phyloP scores from a whole-genome alignment of 2,329 filamentous ascomycete species.

The Mycosphaerella arachidis region DNA sequence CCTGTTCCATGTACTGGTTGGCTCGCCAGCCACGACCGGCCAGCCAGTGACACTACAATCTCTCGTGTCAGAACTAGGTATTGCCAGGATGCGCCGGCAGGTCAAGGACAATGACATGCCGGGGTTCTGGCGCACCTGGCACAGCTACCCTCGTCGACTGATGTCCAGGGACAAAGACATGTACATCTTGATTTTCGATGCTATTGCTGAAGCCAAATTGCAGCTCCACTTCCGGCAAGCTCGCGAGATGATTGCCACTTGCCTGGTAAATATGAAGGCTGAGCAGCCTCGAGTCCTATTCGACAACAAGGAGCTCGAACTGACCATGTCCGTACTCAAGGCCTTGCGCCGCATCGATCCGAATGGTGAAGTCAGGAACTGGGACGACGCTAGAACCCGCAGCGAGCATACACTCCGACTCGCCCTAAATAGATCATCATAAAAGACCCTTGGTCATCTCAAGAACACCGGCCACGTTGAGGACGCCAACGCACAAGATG shows the following conservation, averaged over 20 bases:
- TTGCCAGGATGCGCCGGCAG: neutral
- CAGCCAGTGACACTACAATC: neutral
- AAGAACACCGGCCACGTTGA: neutral
- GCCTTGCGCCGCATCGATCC: slow-evolving; percentile 5
- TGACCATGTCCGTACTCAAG: slow-evolving; percentile 7
- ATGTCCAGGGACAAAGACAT: neutral
- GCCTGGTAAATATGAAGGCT: slow-evolving; percentile 2
- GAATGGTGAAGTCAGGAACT: neutral
- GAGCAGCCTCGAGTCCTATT: neutral
- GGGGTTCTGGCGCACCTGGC: slow-evolving; percentile 5
- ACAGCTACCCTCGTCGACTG: slow-evolving; percentile 1
- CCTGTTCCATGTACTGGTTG: neutral
- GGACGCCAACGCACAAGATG: neutral
- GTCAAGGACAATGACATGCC: neutral
- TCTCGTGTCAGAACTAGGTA: neutral
- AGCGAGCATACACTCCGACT: slow-evolving; percentile 3
- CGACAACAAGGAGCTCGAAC: slow-evolving; percentile 1
- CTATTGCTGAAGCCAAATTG: neutral
- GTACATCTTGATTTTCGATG: slow-evolving; percentile 1
- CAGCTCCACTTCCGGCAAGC: neutral
- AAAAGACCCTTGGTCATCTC: neutral
- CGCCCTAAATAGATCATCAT: neutral
- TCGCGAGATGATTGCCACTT: neutral
- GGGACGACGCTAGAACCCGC: slow-evolving; percentile 2
- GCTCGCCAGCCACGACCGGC: neutral